A percentile compares a stretch with the other conserved stretches of the same genome.
phyloP scores from a whole-genome alignment of 2,329 filamentous ascomycete species.

The Aspergillus caelatus region DNA sequence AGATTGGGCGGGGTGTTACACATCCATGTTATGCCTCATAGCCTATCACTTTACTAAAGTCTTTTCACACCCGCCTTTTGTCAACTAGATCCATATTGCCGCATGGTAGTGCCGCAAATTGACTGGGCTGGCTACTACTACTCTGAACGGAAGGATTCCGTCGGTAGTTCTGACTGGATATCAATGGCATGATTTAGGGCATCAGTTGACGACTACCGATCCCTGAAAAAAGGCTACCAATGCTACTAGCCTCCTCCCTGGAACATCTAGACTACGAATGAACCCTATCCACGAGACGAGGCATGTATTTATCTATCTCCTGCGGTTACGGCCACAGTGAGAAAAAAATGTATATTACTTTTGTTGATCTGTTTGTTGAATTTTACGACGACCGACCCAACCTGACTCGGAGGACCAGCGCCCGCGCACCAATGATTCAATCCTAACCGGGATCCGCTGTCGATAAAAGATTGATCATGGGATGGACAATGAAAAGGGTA shows the following conservation, averaged over 20 bases:
- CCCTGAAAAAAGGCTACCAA: background rate
- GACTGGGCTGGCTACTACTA: background rate
- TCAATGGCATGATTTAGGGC: constrained; percentile 8
- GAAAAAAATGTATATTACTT: background rate
- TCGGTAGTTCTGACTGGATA: background rate
- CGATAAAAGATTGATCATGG: background rate
- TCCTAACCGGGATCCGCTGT: background rate
- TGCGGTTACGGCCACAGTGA: background rate
- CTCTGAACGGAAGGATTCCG: constrained; percentile 12
- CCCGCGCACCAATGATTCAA: background rate
- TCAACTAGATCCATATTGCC: background rate
- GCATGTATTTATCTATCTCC: background rate
- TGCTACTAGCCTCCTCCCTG: background rate
- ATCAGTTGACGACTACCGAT: constrained; percentile 2
- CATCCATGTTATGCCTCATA: background rate
- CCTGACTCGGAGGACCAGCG: background rate
- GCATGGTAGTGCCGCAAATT: background rate
- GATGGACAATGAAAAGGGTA: background rate
- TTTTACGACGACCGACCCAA: background rate
- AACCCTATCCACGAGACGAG: background rate
- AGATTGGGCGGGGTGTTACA: background rate
- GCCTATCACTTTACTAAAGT: background rate
- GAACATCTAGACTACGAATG: background rate
- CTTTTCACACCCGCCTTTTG: background rate
- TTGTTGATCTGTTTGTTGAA: background rate